phyloP scores from a whole-genome alignment of 768 basidiomycete species.

The Suillus fuscotomentosus region DNA sequence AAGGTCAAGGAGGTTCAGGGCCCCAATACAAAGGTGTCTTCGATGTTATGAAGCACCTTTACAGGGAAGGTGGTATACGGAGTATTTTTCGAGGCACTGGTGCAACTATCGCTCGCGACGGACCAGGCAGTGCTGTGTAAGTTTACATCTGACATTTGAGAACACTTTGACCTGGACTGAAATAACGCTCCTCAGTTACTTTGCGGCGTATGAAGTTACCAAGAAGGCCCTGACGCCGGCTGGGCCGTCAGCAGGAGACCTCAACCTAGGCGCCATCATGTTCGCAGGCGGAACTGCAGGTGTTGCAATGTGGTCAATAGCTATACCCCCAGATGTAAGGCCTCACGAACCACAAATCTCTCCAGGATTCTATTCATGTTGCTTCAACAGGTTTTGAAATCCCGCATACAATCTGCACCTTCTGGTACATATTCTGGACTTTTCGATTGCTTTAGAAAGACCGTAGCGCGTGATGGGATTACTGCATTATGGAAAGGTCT shows the following conservation, averaged over 20 bases:
- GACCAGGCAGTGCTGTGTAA: constrained; percentile 94
- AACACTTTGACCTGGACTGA: constrained; percentile 4
- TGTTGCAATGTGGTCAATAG: constrained; percentile 97
- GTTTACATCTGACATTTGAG: constrained; percentile 28
- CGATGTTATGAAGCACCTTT: constrained; percentile 87
- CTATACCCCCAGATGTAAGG: constrained; percentile 94
- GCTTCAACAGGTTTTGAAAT: constrained; percentile 83
- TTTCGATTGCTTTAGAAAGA: constrained; percentile 89
- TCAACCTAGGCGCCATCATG: constrained; percentile 85
- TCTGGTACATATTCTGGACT: constrained; percentile 95
- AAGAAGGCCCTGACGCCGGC: constrained; percentile 85
- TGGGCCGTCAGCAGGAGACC: constrained; percentile 73
- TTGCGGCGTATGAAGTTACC: constrained; percentile 93
- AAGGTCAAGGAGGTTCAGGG: constrained; percentile 78
- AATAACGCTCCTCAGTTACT: constrained; percentile 60
- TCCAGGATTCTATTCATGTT: constrained; percentile 7
- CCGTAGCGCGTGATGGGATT: constrained; percentile 86
- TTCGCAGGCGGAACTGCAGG: constrained; percentile 93
- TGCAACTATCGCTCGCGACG: constrained; percentile 94
- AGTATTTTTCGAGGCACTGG: constrained; percentile 91
- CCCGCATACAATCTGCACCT: constrained; percentile 94
- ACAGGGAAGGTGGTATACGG: constrained; percentile 88
- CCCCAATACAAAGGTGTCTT: constrained; percentile 85
- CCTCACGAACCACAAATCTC: not conserved
- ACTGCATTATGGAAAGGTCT: constrained; percentile 95